Base-by-base conservation (phyloP, 768 basidiomycete species). In the Panellus pusillus region DNA sequence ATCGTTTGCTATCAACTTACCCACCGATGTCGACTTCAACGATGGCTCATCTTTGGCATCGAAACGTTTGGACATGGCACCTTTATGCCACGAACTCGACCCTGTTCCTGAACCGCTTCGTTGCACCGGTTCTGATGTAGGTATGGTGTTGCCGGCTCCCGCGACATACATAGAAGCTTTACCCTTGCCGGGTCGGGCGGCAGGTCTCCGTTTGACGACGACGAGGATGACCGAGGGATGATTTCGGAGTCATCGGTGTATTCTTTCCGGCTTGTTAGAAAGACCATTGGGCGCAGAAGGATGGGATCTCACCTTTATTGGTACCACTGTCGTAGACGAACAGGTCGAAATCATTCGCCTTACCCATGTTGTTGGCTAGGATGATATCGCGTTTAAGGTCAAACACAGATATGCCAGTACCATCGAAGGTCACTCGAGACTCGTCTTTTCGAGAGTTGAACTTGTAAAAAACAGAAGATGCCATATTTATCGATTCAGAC, bases 371-470 rank as follows among this genome's bases (percentile, higher is more conserved):
- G 69, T 98, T 98, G 68, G 90, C 90, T 66, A 96, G 76, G 66
- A 99, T 96, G 68, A 99, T 92, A 74, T 98, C 97, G 79, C 88
- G 91, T 77, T 99, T 99, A 72, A 99, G 79, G 74, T 99, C 97
- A 79, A 98, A 98, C 63, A 98, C 93, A 66, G 94, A 94, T 68
- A 99, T 98, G 59, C 93, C 93, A 62, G 96, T 98, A 66, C 97
- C 97, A 69, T 99, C 96, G 78, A 99, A 98, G 49, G 92, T 87
- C 71, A 99, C 86, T 68, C 93, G 80, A 53, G 93, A 94, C 73
- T 98, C 96, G 76, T 91, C 87, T 76, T 82, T 91, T 70, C 92
- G 88, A 62, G 93, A 93, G 71, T 86, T 91, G 87, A 97, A 99
- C 75, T 89, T 90, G 86, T 96, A 98, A 76, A 93, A 97, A 69